Percentiles rank a stretch among this genome's conserved stretches.
These are phyloP conservation scores for Diplodia corticola DNA, from an alignment of 2,329 filamentous ascomycete genomes.

Conservation along the genomic window DNA sequence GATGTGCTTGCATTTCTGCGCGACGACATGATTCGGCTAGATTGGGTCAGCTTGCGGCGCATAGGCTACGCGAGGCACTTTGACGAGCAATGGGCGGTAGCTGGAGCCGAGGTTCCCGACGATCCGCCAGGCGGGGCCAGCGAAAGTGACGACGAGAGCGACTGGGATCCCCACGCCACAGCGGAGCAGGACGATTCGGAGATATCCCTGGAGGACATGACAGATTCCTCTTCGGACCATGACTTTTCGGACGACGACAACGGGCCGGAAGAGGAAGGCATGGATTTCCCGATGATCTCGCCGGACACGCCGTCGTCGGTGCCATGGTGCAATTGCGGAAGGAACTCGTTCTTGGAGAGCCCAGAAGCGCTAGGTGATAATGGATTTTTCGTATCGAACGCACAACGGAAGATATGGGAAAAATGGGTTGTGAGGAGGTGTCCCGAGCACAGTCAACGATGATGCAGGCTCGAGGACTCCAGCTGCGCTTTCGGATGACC, in stretches of 20 bases:
- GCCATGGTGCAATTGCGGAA: conserved; percentile 49
- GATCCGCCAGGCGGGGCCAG: conserved; percentile 45
- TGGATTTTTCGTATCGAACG: conserved; percentile 48
- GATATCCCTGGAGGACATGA: conserved; percentile 34
- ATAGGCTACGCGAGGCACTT: conserved; percentile 61
- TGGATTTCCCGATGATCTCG: conserved; percentile 49
- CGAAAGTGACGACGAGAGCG: conserved; percentile 45
- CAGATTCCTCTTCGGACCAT: conserved; percentile 35
- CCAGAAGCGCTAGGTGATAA: conserved; percentile 52
- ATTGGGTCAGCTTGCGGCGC: conserved; percentile 63
- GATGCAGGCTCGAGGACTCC: background rate
- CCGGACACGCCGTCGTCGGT: conserved; percentile 49
- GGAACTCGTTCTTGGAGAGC: conserved; percentile 38
- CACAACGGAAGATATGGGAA: conserved; percentile 57
- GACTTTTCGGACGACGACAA: conserved; percentile 35
- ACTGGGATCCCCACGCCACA: conserved; percentile 35
- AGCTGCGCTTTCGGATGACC: conserved; percentile 10
- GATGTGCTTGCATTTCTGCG: conserved; percentile 60
- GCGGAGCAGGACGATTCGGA: conserved; percentile 37
- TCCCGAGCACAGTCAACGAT: conserved; percentile 43
- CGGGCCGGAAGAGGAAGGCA: conserved; percentile 38
- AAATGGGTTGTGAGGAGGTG: conserved; percentile 55
- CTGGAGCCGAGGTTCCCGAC: conserved; percentile 51
- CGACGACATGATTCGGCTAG: conserved; percentile 57
- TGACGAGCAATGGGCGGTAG: conserved; percentile 47